These are phyloP conservation scores for Rubia peregrina DNA, from an alignment of 305 asterid genomes.

Conservation along the genomic window DNA sequence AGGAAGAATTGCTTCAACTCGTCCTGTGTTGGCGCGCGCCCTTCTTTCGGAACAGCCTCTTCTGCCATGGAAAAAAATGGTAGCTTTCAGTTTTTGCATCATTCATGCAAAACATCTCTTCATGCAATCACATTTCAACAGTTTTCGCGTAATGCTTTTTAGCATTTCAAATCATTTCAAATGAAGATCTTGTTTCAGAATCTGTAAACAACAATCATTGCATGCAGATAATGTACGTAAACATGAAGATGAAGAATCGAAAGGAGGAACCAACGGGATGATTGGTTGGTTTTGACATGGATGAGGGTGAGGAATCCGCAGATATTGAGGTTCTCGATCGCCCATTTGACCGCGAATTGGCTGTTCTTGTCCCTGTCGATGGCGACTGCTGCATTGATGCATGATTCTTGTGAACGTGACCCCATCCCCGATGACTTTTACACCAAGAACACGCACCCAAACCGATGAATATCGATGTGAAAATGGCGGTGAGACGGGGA, in stretches of 20 bases:
- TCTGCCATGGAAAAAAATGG: constrained; percentile 29
- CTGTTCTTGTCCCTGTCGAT: constrained; percentile 80
- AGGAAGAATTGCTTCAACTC: constrained; percentile 65
- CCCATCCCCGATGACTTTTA: constrained; percentile 11
- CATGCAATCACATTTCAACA: too few relatives aligned
- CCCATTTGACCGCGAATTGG: constrained; percentile 79
- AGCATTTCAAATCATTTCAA: too few relatives aligned
- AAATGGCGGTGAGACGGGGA: not conserved
- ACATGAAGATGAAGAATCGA: not conserved
- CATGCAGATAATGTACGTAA: not conserved
- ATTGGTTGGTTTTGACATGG: constrained; percentile 45
- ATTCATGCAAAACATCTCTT: not conserved
- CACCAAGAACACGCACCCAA: not conserved
- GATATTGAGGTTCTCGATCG: constrained; percentile 46
- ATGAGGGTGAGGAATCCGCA: constrained; percentile 46
- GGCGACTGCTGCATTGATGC: constrained; percentile 47
- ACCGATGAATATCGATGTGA: not conserved
- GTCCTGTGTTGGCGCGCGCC: constrained; percentile 45
- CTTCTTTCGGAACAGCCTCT: constrained; percentile 34
- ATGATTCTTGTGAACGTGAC: constrained; percentile 20
- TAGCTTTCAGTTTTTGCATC: not conserved
- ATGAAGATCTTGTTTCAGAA: too few relatives aligned
- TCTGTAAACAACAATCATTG: not conserved
- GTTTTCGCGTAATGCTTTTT: too few relatives aligned
- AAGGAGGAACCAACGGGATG: constrained; percentile 37